Percentiles rank a stretch among this genome's conserved stretches.
Conservation (phyloP, 2,329 filamentous ascomycete species). For the Monilinia vaccinii-corymbosi region DNA sequence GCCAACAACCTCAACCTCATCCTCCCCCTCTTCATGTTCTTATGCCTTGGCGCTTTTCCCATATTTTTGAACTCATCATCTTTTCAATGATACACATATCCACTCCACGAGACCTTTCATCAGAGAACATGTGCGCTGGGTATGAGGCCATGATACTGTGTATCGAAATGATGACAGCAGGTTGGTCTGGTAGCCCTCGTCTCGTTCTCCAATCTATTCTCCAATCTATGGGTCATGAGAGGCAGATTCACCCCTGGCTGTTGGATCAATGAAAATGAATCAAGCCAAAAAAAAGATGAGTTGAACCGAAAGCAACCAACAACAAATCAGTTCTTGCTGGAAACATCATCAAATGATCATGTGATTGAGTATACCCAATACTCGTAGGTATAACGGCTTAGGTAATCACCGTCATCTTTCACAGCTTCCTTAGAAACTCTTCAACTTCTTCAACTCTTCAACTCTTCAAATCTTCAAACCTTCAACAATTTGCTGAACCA, state of each 20-base stretch:
- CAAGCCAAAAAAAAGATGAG: background rate
- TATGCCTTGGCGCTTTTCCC: background rate
- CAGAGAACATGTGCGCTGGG: background rate
- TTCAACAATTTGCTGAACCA: background rate
- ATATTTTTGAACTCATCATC: background rate
- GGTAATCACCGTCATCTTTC: conserved; percentile 7
- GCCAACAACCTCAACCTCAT: background rate
- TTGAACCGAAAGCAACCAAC: background rate
- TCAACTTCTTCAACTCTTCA: background rate
- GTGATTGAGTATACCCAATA: background rate
- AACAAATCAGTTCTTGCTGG: background rate
- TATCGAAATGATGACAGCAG: background rate
- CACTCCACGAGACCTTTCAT: background rate
- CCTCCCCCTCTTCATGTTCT: background rate
- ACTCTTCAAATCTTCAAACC: background rate
- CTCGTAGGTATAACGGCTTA: background rate
- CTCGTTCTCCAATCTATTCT: no score
- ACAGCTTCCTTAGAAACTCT: background rate
- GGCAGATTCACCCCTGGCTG: no score
- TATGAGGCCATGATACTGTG: background rate
- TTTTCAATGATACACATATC: background rate
- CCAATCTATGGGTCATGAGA: no score
- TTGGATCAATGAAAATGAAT: background rate
- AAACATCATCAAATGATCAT: conserved; percentile 1
- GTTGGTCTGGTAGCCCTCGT: background rate